phyloP scores from a whole-genome alignment of 2,329 filamentous ascomycete species.

The Fusarium nygamai region DNA sequence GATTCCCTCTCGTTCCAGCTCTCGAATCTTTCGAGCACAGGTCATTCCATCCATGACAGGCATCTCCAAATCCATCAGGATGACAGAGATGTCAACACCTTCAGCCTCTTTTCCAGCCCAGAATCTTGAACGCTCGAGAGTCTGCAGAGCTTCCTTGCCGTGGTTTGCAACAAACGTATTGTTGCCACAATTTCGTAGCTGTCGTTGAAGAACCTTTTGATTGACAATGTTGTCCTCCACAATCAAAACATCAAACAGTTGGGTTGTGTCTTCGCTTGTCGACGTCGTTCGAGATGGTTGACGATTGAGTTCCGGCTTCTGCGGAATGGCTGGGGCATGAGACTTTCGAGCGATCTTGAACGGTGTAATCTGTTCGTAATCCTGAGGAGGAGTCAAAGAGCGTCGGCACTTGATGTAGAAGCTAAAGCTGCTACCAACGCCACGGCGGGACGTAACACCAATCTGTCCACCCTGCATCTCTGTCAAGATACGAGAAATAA shows the following conservation, averaged over 20 bases:
- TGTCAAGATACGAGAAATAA: conserved; percentile 79
- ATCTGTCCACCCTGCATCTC: conserved; percentile 83
- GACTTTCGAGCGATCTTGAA: conserved; percentile 50
- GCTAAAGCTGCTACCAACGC: conserved; percentile 77
- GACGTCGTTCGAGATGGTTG: conserved; percentile 18
- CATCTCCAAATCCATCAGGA: conserved; percentile 87
- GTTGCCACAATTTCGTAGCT: conserved; percentile 69
- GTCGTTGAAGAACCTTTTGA: conserved; percentile 70
- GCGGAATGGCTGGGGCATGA: conserved; percentile 27
- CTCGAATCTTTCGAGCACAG: conserved; percentile 74
- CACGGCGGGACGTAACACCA: conserved; percentile 73
- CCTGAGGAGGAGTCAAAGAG: conserved; percentile 54
- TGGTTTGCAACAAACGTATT: conserved; percentile 72
- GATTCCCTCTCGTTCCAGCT: conserved; percentile 70
- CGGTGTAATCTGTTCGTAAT: conserved; percentile 50
- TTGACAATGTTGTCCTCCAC: conserved; percentile 77
- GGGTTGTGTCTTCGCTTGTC: conserved; percentile 31
- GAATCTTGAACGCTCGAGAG: conserved; percentile 64
- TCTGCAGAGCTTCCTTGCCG: conserved; percentile 69
- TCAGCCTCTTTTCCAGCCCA: conserved; percentile 61
- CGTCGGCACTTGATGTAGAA: conserved; percentile 79
- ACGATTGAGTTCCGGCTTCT: conserved; percentile 31
- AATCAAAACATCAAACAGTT: conserved; percentile 66
- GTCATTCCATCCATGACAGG: conserved; percentile 85
- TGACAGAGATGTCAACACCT: conserved; percentile 68